A percentile compares a stretch with the other conserved stretches of the same genome.
These are phyloP conservation scores for Phanerodontia chrysosporium DNA, from an alignment of 768 basidiomycete species.

Conservation along the genomic window DNA sequence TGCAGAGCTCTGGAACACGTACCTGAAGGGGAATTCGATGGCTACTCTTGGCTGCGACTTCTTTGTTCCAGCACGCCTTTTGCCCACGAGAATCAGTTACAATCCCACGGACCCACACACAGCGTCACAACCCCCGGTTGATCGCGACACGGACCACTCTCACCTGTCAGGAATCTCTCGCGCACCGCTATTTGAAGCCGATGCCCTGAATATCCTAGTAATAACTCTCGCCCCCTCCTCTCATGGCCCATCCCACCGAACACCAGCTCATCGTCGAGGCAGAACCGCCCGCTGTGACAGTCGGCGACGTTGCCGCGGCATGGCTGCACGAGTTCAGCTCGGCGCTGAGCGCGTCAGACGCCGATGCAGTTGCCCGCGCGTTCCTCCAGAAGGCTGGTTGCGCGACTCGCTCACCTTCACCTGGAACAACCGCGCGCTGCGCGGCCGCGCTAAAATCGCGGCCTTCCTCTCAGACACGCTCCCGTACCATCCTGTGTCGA, in stretches of 20 bases:
- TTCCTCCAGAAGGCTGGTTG: conserved; percentile 37
- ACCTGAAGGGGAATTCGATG: neutral
- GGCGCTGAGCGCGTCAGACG: conserved; percentile 17
- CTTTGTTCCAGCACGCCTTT: too few relatives aligned
- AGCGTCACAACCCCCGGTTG: too few relatives aligned
- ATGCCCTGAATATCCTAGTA: too few relatives aligned
- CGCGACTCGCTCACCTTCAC: conserved; percentile 40
- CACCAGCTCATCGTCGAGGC: too few relatives aligned
- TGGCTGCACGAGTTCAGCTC: conserved; percentile 29
- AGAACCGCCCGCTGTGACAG: neutral
- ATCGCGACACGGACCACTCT: too few relatives aligned
- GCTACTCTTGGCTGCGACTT: too few relatives aligned
- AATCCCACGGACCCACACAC: too few relatives aligned
- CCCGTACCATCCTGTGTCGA: conserved; percentile 15
- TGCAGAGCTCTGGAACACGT: neutral
- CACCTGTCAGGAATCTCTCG: too few relatives aligned
- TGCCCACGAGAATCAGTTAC: too few relatives aligned
- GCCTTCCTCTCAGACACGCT: conserved; percentile 17
- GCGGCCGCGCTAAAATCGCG: conserved; percentile 30
- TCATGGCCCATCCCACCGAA: neutral
- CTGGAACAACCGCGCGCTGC: conserved; percentile 38
- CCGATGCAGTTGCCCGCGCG: conserved; percentile 17
- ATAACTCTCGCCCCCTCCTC: too few relatives aligned
- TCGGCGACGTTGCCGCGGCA: neutral
- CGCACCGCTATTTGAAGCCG: too few relatives aligned